phyloP scores from a whole-genome alignment of 1,284 basidiomycete species.

The Austroboletus niveus region DNA sequence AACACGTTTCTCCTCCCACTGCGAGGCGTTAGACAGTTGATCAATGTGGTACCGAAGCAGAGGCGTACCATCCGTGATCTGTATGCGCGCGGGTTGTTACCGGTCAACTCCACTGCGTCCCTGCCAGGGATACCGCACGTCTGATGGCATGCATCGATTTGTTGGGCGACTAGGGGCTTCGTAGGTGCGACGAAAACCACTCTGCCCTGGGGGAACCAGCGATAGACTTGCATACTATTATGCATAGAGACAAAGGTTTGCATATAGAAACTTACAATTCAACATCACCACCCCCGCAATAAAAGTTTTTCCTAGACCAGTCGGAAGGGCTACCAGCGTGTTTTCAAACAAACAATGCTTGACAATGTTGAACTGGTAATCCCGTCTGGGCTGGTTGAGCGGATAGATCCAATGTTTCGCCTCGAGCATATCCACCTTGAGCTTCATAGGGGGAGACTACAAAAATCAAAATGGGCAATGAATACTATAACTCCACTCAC shows the following conservation, averaged over 20 bases:
- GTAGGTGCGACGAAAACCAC: slow-evolving; percentile 96
- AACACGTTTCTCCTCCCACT: slow-evolving; percentile 87
- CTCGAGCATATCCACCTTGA: slow-evolving; percentile 72
- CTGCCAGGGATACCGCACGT: slow-evolving; percentile 91
- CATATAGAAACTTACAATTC: slow-evolving; percentile 61
- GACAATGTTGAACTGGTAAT: slow-evolving; percentile 96
- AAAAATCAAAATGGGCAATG: background rate
- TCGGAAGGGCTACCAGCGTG: slow-evolving; percentile 92
- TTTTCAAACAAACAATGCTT: slow-evolving; percentile 88
- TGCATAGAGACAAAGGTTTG: background rate
- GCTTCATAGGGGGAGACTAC: slow-evolving; percentile 76
- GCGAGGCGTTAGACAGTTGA: background rate
- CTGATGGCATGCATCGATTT: slow-evolving; percentile 90
- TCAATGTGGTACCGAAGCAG: background rate
- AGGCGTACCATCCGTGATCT: slow-evolving; percentile 63
- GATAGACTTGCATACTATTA: slow-evolving; percentile 59
- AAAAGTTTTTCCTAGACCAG: slow-evolving; percentile 97
- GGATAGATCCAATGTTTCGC: slow-evolving; percentile 92
- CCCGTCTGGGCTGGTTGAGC: slow-evolving; percentile 82
- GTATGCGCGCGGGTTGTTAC: slow-evolving; percentile 52
- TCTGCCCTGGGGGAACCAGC: slow-evolving; percentile 93
- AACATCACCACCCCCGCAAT: slow-evolving; percentile 97
- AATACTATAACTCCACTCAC: slow-evolving; percentile 16
- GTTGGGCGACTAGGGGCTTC: slow-evolving; percentile 93
- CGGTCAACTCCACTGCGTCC: slow-evolving; percentile 88